phyloP scores from a whole-genome alignment of 495 filamentous ascomycete species.

The Penicillium crystallinum region DNA sequence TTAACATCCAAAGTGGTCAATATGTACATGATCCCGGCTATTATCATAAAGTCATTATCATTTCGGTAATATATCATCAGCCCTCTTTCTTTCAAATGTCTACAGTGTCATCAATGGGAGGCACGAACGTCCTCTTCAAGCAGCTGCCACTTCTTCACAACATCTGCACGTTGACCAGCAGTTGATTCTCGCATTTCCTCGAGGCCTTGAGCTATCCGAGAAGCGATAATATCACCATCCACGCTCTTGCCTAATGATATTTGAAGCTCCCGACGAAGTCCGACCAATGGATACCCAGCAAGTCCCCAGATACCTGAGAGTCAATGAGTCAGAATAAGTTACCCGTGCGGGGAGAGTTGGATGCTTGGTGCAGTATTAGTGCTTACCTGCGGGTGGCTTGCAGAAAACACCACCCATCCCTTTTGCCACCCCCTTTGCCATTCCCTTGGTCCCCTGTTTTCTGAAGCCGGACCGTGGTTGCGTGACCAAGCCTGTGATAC shows the following conservation, averaged over 20 bases:
- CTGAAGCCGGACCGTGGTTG: slow-evolving; percentile 64
- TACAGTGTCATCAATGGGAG: not conserved
- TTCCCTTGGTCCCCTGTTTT: slow-evolving; percentile 61
- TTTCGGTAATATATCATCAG: too few species aligned
- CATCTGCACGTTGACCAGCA: slow-evolving; percentile 13
- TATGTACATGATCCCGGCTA: too few species aligned
- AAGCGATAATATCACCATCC: slow-evolving; percentile 12
- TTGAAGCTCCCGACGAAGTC: slow-evolving; percentile 66
- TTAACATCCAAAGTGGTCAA: too few species aligned
- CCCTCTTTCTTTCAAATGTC: too few species aligned
- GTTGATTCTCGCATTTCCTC: slow-evolving; percentile 22
- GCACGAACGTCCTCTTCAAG: slow-evolving; percentile 10
- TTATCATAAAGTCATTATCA: too few species aligned
- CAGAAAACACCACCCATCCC: slow-evolving; percentile 66
- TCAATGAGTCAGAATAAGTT: slow-evolving; percentile 13
- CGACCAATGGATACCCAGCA: slow-evolving; percentile 67
- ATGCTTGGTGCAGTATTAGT: not conserved
- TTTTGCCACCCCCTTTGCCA: slow-evolving; percentile 71
- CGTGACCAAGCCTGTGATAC: slow-evolving; percentile 66
- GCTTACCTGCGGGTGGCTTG: slow-evolving; percentile 66
- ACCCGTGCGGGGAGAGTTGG: not conserved
- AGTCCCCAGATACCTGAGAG: slow-evolving; percentile 52
- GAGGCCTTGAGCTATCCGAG: slow-evolving; percentile 22
- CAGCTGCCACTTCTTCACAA: slow-evolving; percentile 15
- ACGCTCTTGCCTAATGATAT: slow-evolving; percentile 33